Conservation (phyloP, 1,139 yeast genomes). For the Scheffersomyces segobiensis region DNA sequence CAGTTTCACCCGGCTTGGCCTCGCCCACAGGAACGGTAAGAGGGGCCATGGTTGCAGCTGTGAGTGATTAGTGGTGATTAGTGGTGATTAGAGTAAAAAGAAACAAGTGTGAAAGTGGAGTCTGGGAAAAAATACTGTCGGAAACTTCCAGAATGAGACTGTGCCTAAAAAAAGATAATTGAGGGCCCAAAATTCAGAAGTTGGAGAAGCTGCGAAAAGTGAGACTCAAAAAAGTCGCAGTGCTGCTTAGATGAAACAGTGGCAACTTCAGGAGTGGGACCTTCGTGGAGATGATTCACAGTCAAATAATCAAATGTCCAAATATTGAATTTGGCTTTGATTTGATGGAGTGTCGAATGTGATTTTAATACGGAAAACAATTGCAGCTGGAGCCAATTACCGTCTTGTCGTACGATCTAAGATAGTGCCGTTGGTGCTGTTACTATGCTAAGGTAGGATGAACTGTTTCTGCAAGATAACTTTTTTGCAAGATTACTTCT, state of each 20-base stretch:
- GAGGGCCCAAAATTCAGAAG: not conserved
- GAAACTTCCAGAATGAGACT: not conserved
- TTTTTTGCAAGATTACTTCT: no score
- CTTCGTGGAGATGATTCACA: not conserved
- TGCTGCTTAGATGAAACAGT: not conserved
- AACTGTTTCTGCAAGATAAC: no score
- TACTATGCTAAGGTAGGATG: no score
- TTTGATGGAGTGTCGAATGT: no score
- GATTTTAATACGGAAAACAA: no score
- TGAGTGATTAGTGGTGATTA: not conserved
- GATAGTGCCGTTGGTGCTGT: no score
- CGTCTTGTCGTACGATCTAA: no score
- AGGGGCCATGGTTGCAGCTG: conserved; percentile 23
- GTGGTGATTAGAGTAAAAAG: not conserved
- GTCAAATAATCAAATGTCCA: no score
- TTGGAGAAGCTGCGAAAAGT: not conserved
- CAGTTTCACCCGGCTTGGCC: conserved; percentile 84
- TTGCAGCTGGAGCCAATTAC: no score
- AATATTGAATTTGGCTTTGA: no score
- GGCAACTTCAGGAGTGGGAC: not conserved
- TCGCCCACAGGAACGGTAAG: conserved; percentile 74
- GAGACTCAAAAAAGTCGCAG: not conserved
- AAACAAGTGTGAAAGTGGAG: not conserved
- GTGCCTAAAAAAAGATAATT: not conserved
- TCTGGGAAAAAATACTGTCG: not conserved